These are phyloP conservation scores for Anastatica hierochuntica DNA, from an alignment of 345 rosid genomes.

Conservation along the genomic window DNA sequence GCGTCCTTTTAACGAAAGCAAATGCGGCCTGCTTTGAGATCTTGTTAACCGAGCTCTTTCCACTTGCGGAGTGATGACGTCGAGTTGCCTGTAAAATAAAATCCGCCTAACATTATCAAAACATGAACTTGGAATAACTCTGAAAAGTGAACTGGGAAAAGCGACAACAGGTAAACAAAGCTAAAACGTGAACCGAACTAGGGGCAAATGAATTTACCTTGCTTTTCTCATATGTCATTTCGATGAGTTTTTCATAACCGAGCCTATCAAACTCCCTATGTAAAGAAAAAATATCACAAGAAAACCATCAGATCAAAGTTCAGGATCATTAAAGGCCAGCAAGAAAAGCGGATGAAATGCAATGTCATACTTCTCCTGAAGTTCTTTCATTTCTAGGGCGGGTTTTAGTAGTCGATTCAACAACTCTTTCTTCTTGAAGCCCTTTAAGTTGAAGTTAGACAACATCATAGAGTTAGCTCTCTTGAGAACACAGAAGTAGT, in stretches of 20 bases:
- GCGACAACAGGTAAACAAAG: not conserved
- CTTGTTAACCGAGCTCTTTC: slow-evolving; percentile 73
- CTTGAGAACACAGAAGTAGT: not conserved
- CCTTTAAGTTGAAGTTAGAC: slow-evolving; percentile 32
- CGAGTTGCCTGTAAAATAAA: slow-evolving; percentile 45
- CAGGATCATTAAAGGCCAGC: not conserved
- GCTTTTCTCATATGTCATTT: slow-evolving; percentile 79
- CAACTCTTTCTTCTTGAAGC: slow-evolving; percentile 56
- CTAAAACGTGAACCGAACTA: not conserved
- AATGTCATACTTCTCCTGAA: slow-evolving; percentile 55
- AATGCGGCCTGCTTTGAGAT: slow-evolving; percentile 78
- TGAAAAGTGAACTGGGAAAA: not conserved
- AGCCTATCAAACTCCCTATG: slow-evolving; percentile 62
- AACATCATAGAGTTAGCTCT: slow-evolving; percentile 17
- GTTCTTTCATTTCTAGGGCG: slow-evolving; percentile 50
- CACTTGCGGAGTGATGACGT: slow-evolving; percentile 48
- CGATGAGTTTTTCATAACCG: slow-evolving; percentile 68
- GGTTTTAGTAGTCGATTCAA: slow-evolving; percentile 51
- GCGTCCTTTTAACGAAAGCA: slow-evolving; percentile 65
- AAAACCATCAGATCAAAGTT: slow-evolving; percentile 9
- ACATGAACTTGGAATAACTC: not conserved
- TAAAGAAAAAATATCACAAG: slow-evolving; percentile 1
- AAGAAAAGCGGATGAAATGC: slow-evolving; percentile 14
- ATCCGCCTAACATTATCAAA: slow-evolving; percentile 10
- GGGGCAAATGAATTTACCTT: slow-evolving; percentile 39